These are phyloP conservation scores for Chrysochromulina tobinii DNA, from an alignment of 78 protist species.

Conservation along the genomic window DNA sequence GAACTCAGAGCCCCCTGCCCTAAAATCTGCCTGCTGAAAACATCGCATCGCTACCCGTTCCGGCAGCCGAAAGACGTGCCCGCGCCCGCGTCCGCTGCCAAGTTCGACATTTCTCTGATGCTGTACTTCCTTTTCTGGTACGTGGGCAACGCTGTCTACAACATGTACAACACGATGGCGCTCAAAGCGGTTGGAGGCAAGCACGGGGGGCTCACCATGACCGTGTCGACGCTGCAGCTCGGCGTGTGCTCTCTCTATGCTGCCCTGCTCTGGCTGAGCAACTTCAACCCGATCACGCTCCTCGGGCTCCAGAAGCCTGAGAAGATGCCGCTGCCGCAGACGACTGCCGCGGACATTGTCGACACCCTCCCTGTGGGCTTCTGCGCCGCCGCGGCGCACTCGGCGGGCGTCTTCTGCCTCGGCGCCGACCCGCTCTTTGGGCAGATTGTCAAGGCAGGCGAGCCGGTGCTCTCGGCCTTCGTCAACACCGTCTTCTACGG, in stretches of 20 bases:
- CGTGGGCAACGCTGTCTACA: background rate
- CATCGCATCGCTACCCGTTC: no score
- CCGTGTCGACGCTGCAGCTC: background rate
- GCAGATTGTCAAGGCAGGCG: slow-evolving; percentile 9
- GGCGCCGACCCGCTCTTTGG: background rate
- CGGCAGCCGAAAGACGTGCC: no score
- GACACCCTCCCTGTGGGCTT: background rate
- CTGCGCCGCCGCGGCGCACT: background rate
- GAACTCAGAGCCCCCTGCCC: no score
- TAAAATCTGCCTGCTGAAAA: no score
- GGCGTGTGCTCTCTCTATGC: background rate
- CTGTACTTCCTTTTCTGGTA: background rate
- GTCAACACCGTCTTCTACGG: background rate
- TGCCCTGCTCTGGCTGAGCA: background rate
- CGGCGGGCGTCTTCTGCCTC: background rate
- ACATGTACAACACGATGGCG: background rate
- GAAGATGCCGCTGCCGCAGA: background rate
- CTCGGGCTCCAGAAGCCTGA: background rate
- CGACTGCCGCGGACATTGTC: background rate
- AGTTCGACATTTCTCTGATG: background rate
- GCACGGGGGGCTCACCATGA: background rate
- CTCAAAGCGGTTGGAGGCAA: background rate
- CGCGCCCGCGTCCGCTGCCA: no score
- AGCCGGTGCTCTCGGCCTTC: background rate
- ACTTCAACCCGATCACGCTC: background rate